Evolutionary conservation across 345 rosid genomes (phyloP).

Genomic region (Orychophragmus violaceus): DNA sequence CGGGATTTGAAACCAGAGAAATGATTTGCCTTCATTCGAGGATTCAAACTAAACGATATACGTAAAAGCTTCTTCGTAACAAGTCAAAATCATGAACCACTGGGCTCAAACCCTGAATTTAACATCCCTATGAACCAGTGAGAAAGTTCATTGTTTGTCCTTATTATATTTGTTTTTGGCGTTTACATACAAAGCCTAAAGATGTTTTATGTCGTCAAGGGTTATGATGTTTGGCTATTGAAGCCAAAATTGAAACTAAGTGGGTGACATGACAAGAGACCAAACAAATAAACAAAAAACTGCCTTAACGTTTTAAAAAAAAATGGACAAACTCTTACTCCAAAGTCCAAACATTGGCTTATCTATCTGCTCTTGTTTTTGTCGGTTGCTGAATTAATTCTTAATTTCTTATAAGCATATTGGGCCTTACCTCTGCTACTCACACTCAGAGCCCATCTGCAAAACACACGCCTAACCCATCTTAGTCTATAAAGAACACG

Average conservation of each 20-base stretch:
- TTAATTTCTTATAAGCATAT: too few relatives aligned
- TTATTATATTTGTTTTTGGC: slow-evolving; percentile 23
- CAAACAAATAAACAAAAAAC: slow-evolving; percentile 11
- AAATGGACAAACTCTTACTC: not conserved
- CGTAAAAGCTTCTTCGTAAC: not conserved
- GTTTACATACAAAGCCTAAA: slow-evolving; percentile 5
- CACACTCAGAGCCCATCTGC: too few relatives aligned
- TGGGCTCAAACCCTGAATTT: too few relatives aligned
- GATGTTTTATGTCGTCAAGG: slow-evolving; percentile 19
- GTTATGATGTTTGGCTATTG: slow-evolving; percentile 7
- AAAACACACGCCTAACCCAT: too few relatives aligned
- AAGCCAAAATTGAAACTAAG: not conserved
- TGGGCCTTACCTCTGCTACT: too few relatives aligned
- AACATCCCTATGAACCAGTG: slow-evolving; percentile 39
- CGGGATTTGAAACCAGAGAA: slow-evolving; percentile 58
- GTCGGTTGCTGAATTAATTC: slow-evolving; percentile 18
- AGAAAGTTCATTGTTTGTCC: slow-evolving; percentile 15
- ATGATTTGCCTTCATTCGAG: slow-evolving; percentile 69
- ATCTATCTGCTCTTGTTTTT: slow-evolving; percentile 10
- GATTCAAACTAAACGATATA: slow-evolving; percentile 14
- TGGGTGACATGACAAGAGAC: slow-evolving; percentile 25
- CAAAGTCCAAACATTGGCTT: slow-evolving; percentile 7
- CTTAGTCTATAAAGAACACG: slow-evolving; percentile 10
- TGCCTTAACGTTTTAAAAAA: not conserved
- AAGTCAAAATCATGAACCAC: too few relatives aligned